Base-by-base conservation (phyloP, 1,284 basidiomycete genomes). In the Spongispora temasekensis region DNA sequence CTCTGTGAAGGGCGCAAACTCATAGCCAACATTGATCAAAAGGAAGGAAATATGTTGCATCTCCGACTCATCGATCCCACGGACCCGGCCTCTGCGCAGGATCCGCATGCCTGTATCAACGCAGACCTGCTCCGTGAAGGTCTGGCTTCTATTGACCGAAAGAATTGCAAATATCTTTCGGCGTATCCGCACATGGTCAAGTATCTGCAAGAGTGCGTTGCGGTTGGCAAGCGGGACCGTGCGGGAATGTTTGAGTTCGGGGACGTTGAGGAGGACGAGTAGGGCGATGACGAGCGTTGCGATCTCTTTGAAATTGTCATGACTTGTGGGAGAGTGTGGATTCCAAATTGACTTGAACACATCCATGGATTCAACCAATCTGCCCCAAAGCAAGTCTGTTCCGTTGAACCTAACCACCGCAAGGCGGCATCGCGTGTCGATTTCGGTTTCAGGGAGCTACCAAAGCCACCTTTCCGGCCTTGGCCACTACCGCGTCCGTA, bases 241-340 rank as follows among this genome's bases (percentile, higher is more conserved):
- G 76, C 84, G 55, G 93, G 93, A 48, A 94, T 94, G 85, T 95
- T 94, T 70, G 94, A 95, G 79, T 92, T 90, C 69, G 91, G 91
- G 25, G 90, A 93, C 72, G 81, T 93, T 19, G 91, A 91, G 69
- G 90, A 93, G 71, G 89, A 92, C 58, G 83, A 85, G 63, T 73
- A 70, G 61, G n/a, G 53, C 53, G 35, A 30, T 25, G 58, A 54
- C 9, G 52, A 51, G 8, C 12, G 53, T 44, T 31, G 65, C 59
- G 66, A 61, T 61, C 48, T 59, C 56, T 68, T 64, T 52, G 53
- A 57, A 53, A 37, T 56, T 61, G 56, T n/a, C n/a, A n/a, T n/a
- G n/a, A n/a, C n/a, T n/a, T n/a, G 28, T 32, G 17, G 8, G 30
- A 15, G 19, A 31, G 19, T 31, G 15, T 17, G 56, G 23, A 66